Evolutionary conservation across 345 rosid genomes (phyloP), one percentile per base, ranked within the genome.

Genomic region (Eucalyptus globulus): DNA sequence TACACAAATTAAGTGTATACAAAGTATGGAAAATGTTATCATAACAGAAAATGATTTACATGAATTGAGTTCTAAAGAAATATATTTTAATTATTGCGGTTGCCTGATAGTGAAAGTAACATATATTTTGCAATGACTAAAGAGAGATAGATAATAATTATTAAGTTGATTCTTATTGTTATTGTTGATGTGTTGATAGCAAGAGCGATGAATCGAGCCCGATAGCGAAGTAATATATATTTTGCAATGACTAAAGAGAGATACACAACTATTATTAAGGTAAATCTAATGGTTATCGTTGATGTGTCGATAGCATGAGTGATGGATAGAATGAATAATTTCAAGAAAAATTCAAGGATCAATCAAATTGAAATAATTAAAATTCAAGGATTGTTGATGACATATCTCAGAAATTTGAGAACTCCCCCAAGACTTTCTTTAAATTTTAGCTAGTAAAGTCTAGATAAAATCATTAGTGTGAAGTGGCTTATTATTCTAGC

Each of bases 171-270:
- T 60, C 7, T 27, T 0, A 60, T 65, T n/a, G 37, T 65, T n/a
- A 65, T n/a, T n/a, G 40, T 14, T n/a, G 76, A n/a, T 65, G 19
- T 14, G 76, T 65, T 14, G 9, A n/a, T 65, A 65, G 67, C 0
- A 8, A 9, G 67, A 26, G 69, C 2, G 4, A 26, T 60, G 67
- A 16, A 7, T 65, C 0, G 5, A 53, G 56, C 10, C 56, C 0
- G 0, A 19, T 19, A 53, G 56, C 10, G 0, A 19, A 60, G 16
- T 60, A 60, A 27, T 3, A 11, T 60, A 60, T 60, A 12, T 27
- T 60, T 60, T 60, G 9, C 2, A 60, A 60, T 1, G 4, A 60
- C 16, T 27, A 27, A 12, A 60, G 69, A 29, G 9, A 27, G 16
- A 29, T 29, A 27, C 34, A 62, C 1, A 62, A 1, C 17, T 3